These are phyloP conservation scores for Podaxis pistillaris DNA, from an alignment of 768 basidiomycete species.

Conservation along the genomic window DNA sequence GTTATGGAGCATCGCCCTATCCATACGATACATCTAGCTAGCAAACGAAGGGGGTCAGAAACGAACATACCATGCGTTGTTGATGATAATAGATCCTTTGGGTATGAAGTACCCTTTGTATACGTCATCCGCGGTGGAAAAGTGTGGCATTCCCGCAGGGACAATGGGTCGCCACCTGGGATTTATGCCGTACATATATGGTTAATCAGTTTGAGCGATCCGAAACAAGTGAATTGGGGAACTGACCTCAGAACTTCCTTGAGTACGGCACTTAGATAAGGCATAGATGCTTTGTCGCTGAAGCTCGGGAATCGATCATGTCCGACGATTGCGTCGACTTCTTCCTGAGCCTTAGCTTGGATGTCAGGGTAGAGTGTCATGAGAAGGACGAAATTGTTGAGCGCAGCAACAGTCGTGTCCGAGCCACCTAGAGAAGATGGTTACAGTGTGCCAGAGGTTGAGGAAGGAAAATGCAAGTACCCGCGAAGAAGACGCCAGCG, in stretches of 20 bases:
- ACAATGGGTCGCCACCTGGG: constrained; percentile 8
- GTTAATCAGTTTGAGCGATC: constrained; percentile 7
- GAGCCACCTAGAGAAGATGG: constrained; percentile 1
- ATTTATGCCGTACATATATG: background rate
- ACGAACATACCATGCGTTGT: constrained; percentile 22
- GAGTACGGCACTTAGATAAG: constrained; percentile 18
- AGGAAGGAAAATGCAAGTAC: constrained; percentile 18
- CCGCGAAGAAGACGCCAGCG: constrained; percentile 40
- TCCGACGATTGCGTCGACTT: constrained; percentile 30
- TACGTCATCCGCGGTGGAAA: constrained; percentile 28
- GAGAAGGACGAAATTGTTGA: constrained; percentile 27
- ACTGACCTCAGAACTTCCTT: constrained; percentile 15
- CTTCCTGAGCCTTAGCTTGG: constrained; percentile 28
- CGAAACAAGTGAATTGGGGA: background rate
- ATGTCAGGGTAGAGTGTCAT: constrained; percentile 30
- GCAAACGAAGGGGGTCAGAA: background rate
- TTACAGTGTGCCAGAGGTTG: background rate
- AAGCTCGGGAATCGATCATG: constrained; percentile 24
- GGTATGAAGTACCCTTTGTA: constrained; percentile 37
- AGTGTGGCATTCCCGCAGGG: constrained; percentile 28
- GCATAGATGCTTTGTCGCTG: constrained; percentile 23
- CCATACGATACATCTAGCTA: background rate
- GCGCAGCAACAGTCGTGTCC: constrained; percentile 13
- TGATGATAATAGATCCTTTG: constrained; percentile 24
- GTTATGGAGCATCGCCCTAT: constrained; percentile 25